Conservation (phyloP, 768 basidiomycete species). For the Boletellus emodensis region DNA sequence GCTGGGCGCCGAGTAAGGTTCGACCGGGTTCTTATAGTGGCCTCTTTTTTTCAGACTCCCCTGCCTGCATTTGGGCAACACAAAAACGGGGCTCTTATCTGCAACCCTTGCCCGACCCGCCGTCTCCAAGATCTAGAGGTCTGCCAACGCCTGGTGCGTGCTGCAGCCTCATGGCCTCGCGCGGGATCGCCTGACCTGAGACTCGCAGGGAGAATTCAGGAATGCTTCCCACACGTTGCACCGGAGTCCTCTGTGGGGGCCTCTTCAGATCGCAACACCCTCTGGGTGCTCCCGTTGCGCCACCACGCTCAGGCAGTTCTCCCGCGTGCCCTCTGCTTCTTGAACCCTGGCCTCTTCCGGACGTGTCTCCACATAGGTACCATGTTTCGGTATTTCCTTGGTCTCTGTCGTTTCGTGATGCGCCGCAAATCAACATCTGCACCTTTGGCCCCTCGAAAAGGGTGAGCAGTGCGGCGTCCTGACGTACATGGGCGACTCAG, state of each 20-base stretch:
- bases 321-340: neutral
- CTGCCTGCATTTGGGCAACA: conserved; percentile 25
- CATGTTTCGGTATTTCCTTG: neutral
- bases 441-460: neutral
- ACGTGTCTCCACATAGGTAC: neutral
- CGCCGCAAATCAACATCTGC: neutral
- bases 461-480: conserved; percentile 6
- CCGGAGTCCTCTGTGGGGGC: neutral
- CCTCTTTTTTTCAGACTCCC: conserved; percentile 32
- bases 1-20: conserved; percentile 14
- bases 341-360: neutral
- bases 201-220: neutral
- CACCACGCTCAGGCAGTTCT: no score
- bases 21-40: conserved; percentile 25
- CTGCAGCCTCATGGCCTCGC: conserved; percentile 10
- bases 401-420: neutral
- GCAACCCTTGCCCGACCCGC: neutral
- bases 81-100: conserved; percentile 18
- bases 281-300: no score
- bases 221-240: conserved; percentile 2
- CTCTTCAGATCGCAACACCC: no score
- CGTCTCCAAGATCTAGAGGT: no score
- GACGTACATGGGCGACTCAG: neutral
- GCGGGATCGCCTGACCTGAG: neutral
- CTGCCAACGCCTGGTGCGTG: neutral